Base-by-base conservation (phyloP, 2,329 filamentous ascomycete genomes). In the Aspergillus sergii region DNA sequence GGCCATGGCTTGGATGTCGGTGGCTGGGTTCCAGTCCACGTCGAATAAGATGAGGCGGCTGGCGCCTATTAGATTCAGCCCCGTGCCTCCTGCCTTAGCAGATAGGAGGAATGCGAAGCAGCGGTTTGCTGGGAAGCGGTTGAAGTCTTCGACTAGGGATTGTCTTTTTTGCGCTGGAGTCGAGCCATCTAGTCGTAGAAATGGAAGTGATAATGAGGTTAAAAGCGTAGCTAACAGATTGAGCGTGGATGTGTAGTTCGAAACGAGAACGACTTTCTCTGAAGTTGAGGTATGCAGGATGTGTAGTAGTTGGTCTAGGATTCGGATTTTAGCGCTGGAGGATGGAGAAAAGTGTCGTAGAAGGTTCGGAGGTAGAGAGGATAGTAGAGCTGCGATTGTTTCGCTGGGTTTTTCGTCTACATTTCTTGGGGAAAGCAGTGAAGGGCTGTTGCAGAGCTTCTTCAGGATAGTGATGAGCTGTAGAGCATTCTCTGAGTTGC, bases 11-110 rank as follows among this genome's bases (percentile, higher is more conserved):
- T 92, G 90, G 23, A 90, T 79, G 69, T 92, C 90, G 0, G 88
- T 90, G 0, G 89, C 88, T 1, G 90, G 90, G 69, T 92, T 92
- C 90, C 90, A 92, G 76, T 92, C 90, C 10, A 90, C 85, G 68
- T 92, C 90, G 69, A 91, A 92, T 1, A 92, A 84, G 6, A 92
- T 80, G 2, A 92, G 83, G 26, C 90, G 85, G 36, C 87, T 90
- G 6, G 89, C 90, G 11, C 90, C 90, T 57, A 90, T 88, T 5
- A 92, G 82, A 69, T 92, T 92, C 53, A 92, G 80, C 1, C 90
- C 90, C 1, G 86, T 84, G 4, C 90, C 90, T 6, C 90, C 90
- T 46, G 89, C 87, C 75, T 91, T 92, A 2, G 90, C 89, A 19
- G 89, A 92, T 0, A 92, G 84, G 4, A 92, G 80, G 69, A 92